Conservation (phyloP, 2,329 filamentous ascomycete species). For the Colletotrichum sp. region DNA sequence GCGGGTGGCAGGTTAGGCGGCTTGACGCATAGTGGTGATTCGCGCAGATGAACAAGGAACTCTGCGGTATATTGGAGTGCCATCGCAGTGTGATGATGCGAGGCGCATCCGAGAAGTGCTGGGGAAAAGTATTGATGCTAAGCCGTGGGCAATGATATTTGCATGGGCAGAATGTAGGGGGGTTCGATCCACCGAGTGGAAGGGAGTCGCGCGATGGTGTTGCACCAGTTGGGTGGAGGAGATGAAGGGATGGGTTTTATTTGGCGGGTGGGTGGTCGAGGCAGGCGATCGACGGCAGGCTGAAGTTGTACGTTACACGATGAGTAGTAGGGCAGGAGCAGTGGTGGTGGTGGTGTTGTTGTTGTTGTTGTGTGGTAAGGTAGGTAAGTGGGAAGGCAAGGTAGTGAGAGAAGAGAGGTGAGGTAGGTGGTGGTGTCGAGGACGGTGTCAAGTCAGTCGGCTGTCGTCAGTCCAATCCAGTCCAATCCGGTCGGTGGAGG, state of each 20-base stretch:
- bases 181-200: not conserved
- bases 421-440: not conserved
- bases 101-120: conserved; percentile 37
- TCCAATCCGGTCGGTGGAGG: not conserved
- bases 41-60: conserved; percentile 75
- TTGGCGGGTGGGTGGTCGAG: not conserved
- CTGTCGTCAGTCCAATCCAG: not conserved
- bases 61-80: conserved; percentile 76
- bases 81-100: conserved; percentile 46
- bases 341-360: not conserved
- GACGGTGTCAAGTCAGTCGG: conserved; percentile 4
- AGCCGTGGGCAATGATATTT: not conserved
- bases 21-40: conserved; percentile 84
- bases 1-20: conserved; percentile 80
- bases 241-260: not conserved
- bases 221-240: not conserved
- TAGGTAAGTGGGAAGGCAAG: not conserved
- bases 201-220: not conserved
- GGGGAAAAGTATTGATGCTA: conserved; percentile 4
- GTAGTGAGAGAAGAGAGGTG: not conserved
- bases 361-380: not conserved
- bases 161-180: not conserved
- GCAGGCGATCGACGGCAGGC: not conserved
- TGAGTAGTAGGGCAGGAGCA: not conserved
- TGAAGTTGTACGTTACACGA: not conserved